Conservation (phyloP, 148 eudicot species). For the Polygonum maritimum region DNA sequence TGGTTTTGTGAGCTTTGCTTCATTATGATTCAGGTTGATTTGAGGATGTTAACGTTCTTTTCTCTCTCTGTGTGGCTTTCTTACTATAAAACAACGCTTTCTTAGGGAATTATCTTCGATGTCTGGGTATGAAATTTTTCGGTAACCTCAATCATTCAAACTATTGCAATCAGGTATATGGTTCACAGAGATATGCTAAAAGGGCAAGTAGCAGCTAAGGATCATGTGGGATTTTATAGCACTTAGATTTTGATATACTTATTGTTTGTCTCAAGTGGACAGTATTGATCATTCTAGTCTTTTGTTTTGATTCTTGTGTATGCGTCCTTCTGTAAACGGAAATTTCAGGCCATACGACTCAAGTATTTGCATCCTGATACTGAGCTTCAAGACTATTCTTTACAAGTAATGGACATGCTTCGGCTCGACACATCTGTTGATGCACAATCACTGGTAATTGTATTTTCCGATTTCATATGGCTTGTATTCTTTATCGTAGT, state of each 20-base stretch:
- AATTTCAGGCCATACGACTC: constrained; percentile 69
- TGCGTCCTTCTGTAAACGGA: background rate
- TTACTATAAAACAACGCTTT: background rate
- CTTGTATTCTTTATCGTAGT: background rate
- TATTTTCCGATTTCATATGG: constrained; percentile 2
- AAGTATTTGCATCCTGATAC: constrained; percentile 81
- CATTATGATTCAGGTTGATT: background rate
- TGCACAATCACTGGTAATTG: constrained; percentile 89
- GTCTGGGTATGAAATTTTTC: background rate
- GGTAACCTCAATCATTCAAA: background rate
- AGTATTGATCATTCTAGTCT: background rate
- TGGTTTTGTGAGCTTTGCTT: background rate
- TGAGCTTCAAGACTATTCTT: constrained; percentile 73
- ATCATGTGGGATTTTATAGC: background rate
- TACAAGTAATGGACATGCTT: constrained; percentile 82
- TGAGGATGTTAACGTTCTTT: background rate
- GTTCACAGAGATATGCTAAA: background rate
- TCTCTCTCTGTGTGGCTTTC: background rate
- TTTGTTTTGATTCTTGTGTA: background rate
- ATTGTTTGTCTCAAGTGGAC: background rate
- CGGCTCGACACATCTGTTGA: constrained; percentile 57
- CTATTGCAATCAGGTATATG: background rate
- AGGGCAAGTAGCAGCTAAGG: background rate
- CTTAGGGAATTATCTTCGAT: background rate
- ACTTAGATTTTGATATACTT: background rate